A percentile compares a stretch with the other conserved stretches of the same genome.
Conservation (phyloP, 768 basidiomycete genomes). For the Hydnum rufescens region DNA sequence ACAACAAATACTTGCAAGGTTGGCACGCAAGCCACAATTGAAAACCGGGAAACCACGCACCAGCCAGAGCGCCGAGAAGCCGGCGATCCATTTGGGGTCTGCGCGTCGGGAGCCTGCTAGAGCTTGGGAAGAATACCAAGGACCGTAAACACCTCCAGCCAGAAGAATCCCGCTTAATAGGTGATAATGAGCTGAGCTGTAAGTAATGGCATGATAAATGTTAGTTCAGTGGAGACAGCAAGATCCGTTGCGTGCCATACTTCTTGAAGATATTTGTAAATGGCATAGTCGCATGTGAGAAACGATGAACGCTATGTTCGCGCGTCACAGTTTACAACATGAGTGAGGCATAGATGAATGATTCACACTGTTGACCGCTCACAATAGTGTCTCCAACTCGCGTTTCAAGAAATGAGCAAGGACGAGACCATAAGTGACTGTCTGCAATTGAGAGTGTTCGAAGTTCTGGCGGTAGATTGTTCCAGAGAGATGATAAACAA, state of each 20-base stretch:
- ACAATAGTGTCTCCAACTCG: constrained; percentile 84
- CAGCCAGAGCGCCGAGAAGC: constrained; percentile 46
- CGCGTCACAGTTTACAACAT: background rate
- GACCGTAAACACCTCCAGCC: constrained; percentile 64
- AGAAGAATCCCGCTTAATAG: constrained; percentile 58
- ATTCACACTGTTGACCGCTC: constrained; percentile 13
- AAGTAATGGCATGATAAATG: background rate
- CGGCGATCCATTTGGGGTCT: constrained; percentile 45
- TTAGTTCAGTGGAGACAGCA: background rate
- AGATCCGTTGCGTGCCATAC: constrained; percentile 24
- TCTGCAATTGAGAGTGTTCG: constrained; percentile 57
- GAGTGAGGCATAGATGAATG: background rate
- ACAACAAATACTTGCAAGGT: background rate
- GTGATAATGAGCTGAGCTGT: constrained; percentile 80
- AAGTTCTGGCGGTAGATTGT: constrained; percentile 52
- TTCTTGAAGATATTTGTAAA: constrained; percentile 72
- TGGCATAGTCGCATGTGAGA: constrained; percentile 92
- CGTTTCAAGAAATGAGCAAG: constrained; percentile 82
- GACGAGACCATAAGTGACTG: constrained; percentile 51
- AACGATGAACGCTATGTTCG: constrained; percentile 58
- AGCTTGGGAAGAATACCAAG: constrained; percentile 48
- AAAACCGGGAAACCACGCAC: constrained; percentile 33
- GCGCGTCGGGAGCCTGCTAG: constrained; percentile 42
- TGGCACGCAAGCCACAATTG: background rate
- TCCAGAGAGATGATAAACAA: constrained; percentile 52